Evolutionary conservation across 768 basidiomycete genomes (phyloP), one percentile per base, ranked within the genome.

Genomic region (Mycena epipterygia): DNA sequence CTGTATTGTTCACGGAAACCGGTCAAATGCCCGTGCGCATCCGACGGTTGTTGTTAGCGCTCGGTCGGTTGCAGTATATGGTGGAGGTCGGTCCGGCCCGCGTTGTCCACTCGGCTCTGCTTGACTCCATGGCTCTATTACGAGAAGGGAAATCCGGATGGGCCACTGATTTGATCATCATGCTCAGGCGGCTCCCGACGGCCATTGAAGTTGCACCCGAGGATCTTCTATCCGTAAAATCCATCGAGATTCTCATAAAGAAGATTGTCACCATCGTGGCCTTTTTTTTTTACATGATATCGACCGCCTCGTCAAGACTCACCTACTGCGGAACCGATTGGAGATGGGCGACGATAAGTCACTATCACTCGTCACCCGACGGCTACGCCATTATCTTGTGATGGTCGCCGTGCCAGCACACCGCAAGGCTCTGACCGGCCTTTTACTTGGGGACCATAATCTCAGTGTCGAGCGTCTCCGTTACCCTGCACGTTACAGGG

Each of bases 1-100:
- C 51, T 17, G n/a, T 65, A 7, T 27, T 71, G 3, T 71, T 67
- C 52, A 71, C 70, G 30, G 70, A 71, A 53, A 67, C 65, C 16
- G 58, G 65, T 29, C 16, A 55, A 41, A 41, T 66, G 64, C 70
- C 70, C n/a, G 61, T 71, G 16, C 64, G 65, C 16, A 21, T 33
- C 30, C 46, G 70, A 21, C 56, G 27, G 37, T 29, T 1, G 35
- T 71, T 5, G 30, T 64, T 3, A 7, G 39, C n/a, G n/a, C n/a
- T n/a, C n/a, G n/a, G n/a, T n/a, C n/a, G n/a, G n/a, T n/a, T n/a
- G n/a, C n/a, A n/a, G 25, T 71, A 71, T 35, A 30, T 61, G 25
- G 3, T 61, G 35, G 6, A 3, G 2, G 23, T 64, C 4, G 16
- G 23, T 8, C 25, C 33, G 16, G 5, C 8, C 21, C 30, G 61